phyloP scores from a whole-genome alignment of 495 filamentous ascomycete genomes.

The Xylaria castorea region DNA sequence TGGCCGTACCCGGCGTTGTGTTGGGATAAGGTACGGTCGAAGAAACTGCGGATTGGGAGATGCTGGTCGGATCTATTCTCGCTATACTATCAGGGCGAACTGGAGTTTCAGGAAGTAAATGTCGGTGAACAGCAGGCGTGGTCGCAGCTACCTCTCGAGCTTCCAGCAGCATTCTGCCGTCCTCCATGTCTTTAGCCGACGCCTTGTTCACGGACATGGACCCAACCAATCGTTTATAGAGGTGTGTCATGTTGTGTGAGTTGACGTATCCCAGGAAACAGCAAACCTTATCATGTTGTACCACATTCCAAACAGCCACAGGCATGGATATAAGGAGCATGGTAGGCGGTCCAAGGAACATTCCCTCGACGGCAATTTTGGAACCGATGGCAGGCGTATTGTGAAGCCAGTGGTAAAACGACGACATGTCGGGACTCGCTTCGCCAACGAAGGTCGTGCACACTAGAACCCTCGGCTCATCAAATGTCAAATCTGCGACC shows the following conservation, averaged over 20 bases:
- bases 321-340: constrained; percentile 66
- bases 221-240: constrained; percentile 59
- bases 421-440: constrained; percentile 62
- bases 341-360: constrained; percentile 64
- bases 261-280: constrained; percentile 62
- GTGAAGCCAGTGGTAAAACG: constrained; percentile 63
- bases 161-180: constrained; percentile 56
- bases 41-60: constrained; percentile 31
- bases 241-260: constrained; percentile 63
- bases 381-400: constrained; percentile 54
- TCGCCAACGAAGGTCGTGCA: constrained; percentile 65
- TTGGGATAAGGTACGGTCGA: constrained; percentile 33
- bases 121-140: constrained; percentile 38
- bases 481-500: constrained; percentile 57
- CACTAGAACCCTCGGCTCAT: constrained; percentile 59
- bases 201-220: constrained; percentile 46
- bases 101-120: constrained; percentile 44
- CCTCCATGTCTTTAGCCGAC: constrained; percentile 55
- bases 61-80: constrained; percentile 32
- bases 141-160: constrained; percentile 45
- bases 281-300: constrained; percentile 63
- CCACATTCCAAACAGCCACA: constrained; percentile 59
- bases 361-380: constrained; percentile 62
- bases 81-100: constrained; percentile 38
- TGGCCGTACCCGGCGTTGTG: constrained; percentile 32